Evolutionary conservation across 225 moss, liverwort and hornwort species (phyloP).

Genomic region (Takakia lepidozioides): DNA sequence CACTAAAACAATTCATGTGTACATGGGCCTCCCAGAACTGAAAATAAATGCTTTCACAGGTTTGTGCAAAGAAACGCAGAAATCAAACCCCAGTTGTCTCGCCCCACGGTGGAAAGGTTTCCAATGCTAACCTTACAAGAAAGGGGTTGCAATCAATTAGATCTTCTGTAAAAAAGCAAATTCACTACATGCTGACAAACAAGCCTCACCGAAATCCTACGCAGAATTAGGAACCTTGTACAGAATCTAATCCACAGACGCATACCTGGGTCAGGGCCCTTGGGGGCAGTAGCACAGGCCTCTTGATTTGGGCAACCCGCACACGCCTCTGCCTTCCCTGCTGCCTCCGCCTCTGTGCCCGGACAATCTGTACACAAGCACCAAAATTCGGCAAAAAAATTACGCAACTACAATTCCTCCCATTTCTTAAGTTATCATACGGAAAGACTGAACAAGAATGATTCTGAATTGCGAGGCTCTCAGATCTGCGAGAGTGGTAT

Average conservation of each 20-base stretch:
- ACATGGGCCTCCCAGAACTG: too few species aligned
- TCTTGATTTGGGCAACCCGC: slow-evolving; percentile 95
- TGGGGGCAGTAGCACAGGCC: slow-evolving; percentile 81
- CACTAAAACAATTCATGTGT: too few species aligned
- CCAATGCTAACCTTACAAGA: too few species aligned
- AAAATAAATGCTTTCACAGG: too few species aligned
- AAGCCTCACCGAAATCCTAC: too few species aligned
- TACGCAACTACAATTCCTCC: neutral
- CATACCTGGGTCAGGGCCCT: slow-evolving; percentile 94
- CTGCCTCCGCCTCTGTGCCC: slow-evolving; percentile 85
- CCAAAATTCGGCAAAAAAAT: neutral
- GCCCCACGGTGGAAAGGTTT: too few species aligned
- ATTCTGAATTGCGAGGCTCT: neutral
- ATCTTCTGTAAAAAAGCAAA: too few species aligned
- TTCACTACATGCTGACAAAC: neutral
- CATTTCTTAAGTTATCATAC: neutral
- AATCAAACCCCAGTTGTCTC: too few species aligned
- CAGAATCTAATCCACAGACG: neutral
- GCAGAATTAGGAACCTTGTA: too few species aligned
- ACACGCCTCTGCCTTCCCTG: slow-evolving; percentile 86
- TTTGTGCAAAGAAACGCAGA: too few species aligned
- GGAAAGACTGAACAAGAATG: neutral
- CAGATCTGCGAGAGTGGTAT: neutral
- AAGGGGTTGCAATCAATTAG: too few species aligned
- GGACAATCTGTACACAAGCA: slow-evolving; percentile 53